Conservation (phyloP, 2,329 filamentous ascomycete species). For the Didymella exigua region DNA sequence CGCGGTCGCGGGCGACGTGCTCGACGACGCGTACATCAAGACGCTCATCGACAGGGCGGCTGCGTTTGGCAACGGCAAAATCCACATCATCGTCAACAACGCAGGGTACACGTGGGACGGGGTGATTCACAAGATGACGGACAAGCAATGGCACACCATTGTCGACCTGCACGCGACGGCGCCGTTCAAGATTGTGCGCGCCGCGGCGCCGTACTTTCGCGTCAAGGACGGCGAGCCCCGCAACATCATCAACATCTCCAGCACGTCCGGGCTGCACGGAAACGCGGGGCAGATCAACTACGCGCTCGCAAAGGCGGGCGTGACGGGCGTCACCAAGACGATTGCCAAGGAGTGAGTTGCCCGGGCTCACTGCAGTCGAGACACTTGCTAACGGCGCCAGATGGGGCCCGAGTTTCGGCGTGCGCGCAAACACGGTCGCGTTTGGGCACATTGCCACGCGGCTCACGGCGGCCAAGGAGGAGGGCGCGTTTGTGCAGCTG, state of each 20-base stretch:
- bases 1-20: constrained; percentile 76
- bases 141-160: constrained; percentile 92
- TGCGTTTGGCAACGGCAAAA: constrained; percentile 83
- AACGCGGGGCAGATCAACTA: constrained; percentile 95
- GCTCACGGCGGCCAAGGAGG: constrained; percentile 83
- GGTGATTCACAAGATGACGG: constrained; percentile 89
- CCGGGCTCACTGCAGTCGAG: no score
- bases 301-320: constrained; percentile 80
- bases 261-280: constrained; percentile 80
- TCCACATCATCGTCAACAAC: constrained; percentile 91
- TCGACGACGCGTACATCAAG: constrained; percentile 72
- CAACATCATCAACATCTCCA: constrained; percentile 82
- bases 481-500: constrained; percentile 77
- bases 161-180: constrained; percentile 81
- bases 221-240: constrained; percentile 81
- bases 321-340: constrained; percentile 82
- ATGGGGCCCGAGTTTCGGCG: constrained; percentile 83
- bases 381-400: no score
- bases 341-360: constrained; percentile 76
- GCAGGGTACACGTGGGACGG: constrained; percentile 93
- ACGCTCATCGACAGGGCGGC: constrained; percentile 75
- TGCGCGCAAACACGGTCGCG: constrained; percentile 81
- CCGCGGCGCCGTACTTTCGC: constrained; percentile 83
- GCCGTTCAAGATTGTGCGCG: constrained; percentile 80
- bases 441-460: constrained; percentile 83